These are phyloP conservation scores for Aureobasidium sp. DNA, from an alignment of 2,329 filamentous ascomycete genomes.

Conservation along the genomic window DNA sequence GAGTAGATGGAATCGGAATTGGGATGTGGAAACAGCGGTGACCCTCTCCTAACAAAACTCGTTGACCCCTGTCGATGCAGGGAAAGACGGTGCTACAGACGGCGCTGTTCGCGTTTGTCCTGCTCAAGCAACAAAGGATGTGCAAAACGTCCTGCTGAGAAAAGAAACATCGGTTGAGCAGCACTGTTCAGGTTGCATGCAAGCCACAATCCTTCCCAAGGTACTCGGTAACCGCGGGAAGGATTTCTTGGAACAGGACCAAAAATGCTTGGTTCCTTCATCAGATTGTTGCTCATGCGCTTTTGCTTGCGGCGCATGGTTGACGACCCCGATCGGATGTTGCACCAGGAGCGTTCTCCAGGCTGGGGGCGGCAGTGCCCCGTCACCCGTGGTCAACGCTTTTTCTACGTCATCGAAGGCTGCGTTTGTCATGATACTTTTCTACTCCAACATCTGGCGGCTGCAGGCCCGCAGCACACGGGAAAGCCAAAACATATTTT, in stretches of 20 bases:
- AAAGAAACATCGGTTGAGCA: background rate
- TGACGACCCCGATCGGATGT: background rate
- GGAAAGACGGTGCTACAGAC: background rate
- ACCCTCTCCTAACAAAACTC: background rate
- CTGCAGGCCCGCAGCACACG: background rate
- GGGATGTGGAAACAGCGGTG: background rate
- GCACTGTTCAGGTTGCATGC: background rate
- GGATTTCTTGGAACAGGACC: background rate
- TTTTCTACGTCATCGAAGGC: background rate
- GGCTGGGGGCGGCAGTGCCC: background rate
- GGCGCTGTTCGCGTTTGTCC: background rate
- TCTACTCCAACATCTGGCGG: background rate
- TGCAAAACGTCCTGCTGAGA: background rate
- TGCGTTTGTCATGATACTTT: constrained; percentile 6
- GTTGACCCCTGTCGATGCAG: background rate
- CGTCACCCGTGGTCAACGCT: background rate
- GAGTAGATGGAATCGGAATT: background rate
- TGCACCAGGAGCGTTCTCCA: background rate
- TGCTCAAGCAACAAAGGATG: background rate
- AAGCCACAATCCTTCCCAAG: background rate
- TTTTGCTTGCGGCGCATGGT: background rate
- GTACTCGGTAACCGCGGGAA: background rate
- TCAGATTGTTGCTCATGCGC: background rate
- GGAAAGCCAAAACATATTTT: background rate
- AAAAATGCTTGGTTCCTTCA: background rate